Percentiles rank a stretch among this genome's conserved stretches.
phyloP scores from a whole-genome alignment of 805 yeast species.

The Lipomyces sp. region DNA sequence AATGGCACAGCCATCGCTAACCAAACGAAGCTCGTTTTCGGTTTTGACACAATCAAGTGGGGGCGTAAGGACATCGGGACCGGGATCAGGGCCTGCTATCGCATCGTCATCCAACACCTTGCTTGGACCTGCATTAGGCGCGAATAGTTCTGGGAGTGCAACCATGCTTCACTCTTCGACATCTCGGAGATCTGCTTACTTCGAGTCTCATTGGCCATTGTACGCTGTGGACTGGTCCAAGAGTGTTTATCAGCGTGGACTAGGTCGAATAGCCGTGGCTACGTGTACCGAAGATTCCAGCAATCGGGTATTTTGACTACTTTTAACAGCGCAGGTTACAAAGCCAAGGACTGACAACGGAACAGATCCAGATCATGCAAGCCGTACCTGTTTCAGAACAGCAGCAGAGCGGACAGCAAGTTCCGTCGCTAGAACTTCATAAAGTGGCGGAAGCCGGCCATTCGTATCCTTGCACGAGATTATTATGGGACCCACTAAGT shows the following conservation, averaged over 20 bases:
- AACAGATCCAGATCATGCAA: conserved; percentile 41
- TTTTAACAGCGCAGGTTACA: background rate
- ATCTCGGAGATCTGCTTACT: conserved; percentile 47
- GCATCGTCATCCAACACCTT: conserved; percentile 4
- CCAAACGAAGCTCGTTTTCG: conserved; percentile 31
- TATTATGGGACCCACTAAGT: conserved; percentile 70
- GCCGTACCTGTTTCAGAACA: conserved; percentile 30
- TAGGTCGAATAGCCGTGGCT: conserved; percentile 65
- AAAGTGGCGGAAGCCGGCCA: conserved; percentile 58
- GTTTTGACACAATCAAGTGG: conserved; percentile 20
- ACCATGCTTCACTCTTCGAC: conserved; percentile 5
- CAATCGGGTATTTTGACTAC: conserved; percentile 55
- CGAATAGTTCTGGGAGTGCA: background rate
- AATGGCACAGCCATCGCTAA: conserved; percentile 29
- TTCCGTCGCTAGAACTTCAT: conserved; percentile 49
- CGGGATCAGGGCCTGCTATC: conserved; percentile 16
- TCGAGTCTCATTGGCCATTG: conserved; percentile 56
- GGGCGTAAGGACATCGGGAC: conserved; percentile 13
- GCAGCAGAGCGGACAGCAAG: conserved; percentile 41
- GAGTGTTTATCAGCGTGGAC: conserved; percentile 43
- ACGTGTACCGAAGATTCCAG: conserved; percentile 78
- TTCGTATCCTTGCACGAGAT: conserved; percentile 70
- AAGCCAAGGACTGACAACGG: background rate
- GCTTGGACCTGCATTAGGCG: background rate
- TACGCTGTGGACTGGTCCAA: conserved; percentile 59